Percentiles rank a stretch among this genome's conserved stretches.
phyloP scores from a whole-genome alignment of 768 basidiomycete species.

The Xerocomus potaroensis region DNA sequence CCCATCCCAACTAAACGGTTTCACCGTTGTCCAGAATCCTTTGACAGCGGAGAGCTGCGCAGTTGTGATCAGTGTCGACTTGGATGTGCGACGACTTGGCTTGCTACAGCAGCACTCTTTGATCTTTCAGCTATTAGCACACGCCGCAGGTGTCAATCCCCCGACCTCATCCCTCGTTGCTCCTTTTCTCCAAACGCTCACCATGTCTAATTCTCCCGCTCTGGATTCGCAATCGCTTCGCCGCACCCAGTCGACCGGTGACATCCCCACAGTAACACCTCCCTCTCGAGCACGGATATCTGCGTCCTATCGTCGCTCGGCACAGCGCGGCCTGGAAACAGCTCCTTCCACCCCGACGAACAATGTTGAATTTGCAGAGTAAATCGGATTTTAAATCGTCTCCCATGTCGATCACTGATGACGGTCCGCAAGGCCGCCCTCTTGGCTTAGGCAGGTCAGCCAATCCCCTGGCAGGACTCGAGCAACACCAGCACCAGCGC shows the following conservation, averaged over 20 bases:
- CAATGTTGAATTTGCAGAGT: slow-evolving; percentile 15
- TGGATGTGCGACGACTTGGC: slow-evolving; percentile 16
- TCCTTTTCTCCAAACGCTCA: slow-evolving; percentile 18
- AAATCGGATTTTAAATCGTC: slow-evolving; percentile 8
- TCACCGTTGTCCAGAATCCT: background rate
- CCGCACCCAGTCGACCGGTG: slow-evolving; percentile 33
- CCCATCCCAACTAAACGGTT: background rate
- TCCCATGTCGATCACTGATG: slow-evolving; percentile 20
- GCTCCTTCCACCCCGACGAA: slow-evolving; percentile 16
- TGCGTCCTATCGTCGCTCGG: slow-evolving; percentile 25
- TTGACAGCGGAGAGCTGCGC: slow-evolving; percentile 7
- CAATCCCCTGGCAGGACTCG: slow-evolving; percentile 15
- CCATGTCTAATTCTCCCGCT: slow-evolving; percentile 25
- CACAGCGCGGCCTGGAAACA: slow-evolving; percentile 21
- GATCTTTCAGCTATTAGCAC: slow-evolving; percentile 15
- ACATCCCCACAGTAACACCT: slow-evolving; percentile 25
- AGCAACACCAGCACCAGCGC: background rate
- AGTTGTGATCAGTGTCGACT: slow-evolving; percentile 15
- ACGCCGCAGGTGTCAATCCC: slow-evolving; percentile 31
- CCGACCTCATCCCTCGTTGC: slow-evolving; percentile 13
- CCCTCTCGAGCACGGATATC: slow-evolving; percentile 28
- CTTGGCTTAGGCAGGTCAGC: slow-evolving; percentile 25
- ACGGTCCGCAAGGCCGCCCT: slow-evolving; percentile 16
- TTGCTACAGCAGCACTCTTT: slow-evolving; percentile 9
- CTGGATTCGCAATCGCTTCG: slow-evolving; percentile 32